These are phyloP conservation scores for Sporothrix sp. DNA, from an alignment of 2,329 filamentous ascomycete genomes.

Conservation along the genomic window DNA sequence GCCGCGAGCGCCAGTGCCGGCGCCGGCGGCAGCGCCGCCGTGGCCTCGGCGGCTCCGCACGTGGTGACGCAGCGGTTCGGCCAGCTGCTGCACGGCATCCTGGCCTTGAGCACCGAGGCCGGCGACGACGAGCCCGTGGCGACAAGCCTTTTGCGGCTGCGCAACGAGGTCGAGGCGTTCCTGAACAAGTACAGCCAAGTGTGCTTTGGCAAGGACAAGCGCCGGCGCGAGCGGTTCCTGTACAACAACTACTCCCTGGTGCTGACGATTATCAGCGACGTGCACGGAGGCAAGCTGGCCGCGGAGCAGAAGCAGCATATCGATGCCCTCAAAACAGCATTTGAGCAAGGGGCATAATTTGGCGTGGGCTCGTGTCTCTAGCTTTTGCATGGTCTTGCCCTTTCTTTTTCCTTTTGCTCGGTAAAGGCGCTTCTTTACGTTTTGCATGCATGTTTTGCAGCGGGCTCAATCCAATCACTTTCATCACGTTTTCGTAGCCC, in stretches of 20 bases:
- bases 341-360: slow-evolving; percentile 37
- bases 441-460: not conserved
- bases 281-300: slow-evolving; percentile 57
- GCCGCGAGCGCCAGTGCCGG: slow-evolving; percentile 24
- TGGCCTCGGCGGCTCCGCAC: slow-evolving; percentile 73
- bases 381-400: not conserved
- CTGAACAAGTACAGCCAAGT: slow-evolving; percentile 65
- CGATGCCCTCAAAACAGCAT: slow-evolving; percentile 51
- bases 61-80: slow-evolving; percentile 91
- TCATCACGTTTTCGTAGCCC: too few species aligned
- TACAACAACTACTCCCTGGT: slow-evolving; percentile 95
- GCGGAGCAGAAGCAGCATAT: slow-evolving; percentile 68
- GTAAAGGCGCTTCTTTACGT: too few species aligned
- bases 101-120: slow-evolving; percentile 76
- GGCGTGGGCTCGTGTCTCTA: not conserved
- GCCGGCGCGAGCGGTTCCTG: slow-evolving; percentile 78
- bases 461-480: too few species aligned
- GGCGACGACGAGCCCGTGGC: slow-evolving; percentile 90
- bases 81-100: slow-evolving; percentile 77
- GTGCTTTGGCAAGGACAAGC: slow-evolving; percentile 57
- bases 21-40: slow-evolving; percentile 31
- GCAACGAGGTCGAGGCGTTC: slow-evolving; percentile 75
- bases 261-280: slow-evolving; percentile 81
- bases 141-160: slow-evolving; percentile 65
- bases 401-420: not conserved